Evolutionary conservation across 306 rosid species (phyloP).

Genomic region (Pyrus betulifolia): DNA sequence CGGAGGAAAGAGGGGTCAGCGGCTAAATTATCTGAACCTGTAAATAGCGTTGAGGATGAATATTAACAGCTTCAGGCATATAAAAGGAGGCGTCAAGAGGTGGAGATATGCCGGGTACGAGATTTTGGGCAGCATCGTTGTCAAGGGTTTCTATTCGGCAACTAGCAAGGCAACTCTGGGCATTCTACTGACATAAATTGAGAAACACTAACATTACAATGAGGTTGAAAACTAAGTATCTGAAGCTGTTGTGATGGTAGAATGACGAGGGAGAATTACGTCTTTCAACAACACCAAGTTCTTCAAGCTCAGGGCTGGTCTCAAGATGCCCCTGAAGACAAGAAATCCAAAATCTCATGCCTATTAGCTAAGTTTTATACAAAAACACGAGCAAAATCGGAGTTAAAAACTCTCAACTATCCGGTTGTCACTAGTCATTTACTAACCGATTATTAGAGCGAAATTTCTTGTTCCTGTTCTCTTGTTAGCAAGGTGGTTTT

Average conservation of each 20-base stretch:
- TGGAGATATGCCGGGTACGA: constrained; percentile 44
- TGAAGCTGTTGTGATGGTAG: constrained; percentile 5
- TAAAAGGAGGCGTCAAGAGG: constrained; percentile 62
- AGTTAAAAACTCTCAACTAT: no score
- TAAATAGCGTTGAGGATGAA: constrained; percentile 62
- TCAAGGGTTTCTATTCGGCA: constrained; percentile 68
- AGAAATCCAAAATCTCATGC: constrained; percentile 13
- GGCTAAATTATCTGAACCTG: constrained; percentile 39
- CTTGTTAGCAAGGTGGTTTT: no score
- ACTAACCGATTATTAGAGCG: no score
- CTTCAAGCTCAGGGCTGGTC: constrained; percentile 71
- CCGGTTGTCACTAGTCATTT: no score
- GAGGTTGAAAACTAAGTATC: constrained; percentile 2
- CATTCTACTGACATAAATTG: constrained; percentile 51
- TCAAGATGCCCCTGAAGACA: constrained; percentile 83
- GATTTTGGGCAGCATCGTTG: constrained; percentile 42
- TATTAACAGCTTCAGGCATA: constrained; percentile 84
- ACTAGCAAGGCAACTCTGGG: constrained; percentile 58
- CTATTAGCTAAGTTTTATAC: neutral
- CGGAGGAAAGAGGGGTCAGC: neutral
- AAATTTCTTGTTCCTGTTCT: no score
- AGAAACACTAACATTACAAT: constrained; percentile 3
- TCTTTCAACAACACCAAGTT: constrained; percentile 49
- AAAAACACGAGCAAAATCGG: no score
- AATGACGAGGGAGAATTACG: constrained; percentile 37